Evolutionary conservation across 805 yeast genomes (phyloP), one percentile per base, ranked within the genome.

Genomic region (Kazachstania africana): DNA sequence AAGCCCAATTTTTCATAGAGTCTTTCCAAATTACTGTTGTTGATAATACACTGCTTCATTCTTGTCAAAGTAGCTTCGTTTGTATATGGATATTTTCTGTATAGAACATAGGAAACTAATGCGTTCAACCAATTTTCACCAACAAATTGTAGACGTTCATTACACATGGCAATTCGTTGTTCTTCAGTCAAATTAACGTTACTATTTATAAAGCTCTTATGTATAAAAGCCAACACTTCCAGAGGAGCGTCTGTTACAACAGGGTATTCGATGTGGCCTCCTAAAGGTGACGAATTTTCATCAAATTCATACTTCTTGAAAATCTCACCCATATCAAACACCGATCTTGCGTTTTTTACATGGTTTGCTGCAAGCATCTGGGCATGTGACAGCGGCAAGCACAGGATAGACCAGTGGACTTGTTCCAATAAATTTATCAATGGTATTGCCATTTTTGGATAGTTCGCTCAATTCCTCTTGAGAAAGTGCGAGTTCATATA

Each of bases 111-210:
- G 0, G 94, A 72, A 18, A 78, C 70, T 16, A 75, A 57, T 33
- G 66, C 69, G 45, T 78, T 77, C 34, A 85, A 56, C 29, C 82
- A 67, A 2, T 93, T 72, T 55, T 84, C 94, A 6, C 95, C 95
- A 19, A 80, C 57, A 46, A 80, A 83, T 54, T 82, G 94, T 15
- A 83, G 62, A 13, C 32, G 28, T n/a, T 32, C 30, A n/a, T n/a
- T n/a, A n/a, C n/a, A n/a, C n/a, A n/a, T n/a, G n/a, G n/a, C n/a
- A n/a, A n/a, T n/a, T n/a, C n/a, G n/a, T n/a, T n/a, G n/a, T n/a
- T n/a, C n/a, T n/a, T n/a, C n/a, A n/a, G n/a, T n/a, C n/a, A n/a
- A n/a, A n/a, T n/a, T n/a, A n/a, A n/a, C n/a, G n/a, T n/a, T n/a
- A n/a, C n/a, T n/a, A n/a, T n/a, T n/a, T n/a, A n/a, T n/a, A n/a